These are phyloP conservation scores for Alternaria atra DNA, from an alignment of 2,329 filamentous ascomycete genomes.

Conservation along the genomic window DNA sequence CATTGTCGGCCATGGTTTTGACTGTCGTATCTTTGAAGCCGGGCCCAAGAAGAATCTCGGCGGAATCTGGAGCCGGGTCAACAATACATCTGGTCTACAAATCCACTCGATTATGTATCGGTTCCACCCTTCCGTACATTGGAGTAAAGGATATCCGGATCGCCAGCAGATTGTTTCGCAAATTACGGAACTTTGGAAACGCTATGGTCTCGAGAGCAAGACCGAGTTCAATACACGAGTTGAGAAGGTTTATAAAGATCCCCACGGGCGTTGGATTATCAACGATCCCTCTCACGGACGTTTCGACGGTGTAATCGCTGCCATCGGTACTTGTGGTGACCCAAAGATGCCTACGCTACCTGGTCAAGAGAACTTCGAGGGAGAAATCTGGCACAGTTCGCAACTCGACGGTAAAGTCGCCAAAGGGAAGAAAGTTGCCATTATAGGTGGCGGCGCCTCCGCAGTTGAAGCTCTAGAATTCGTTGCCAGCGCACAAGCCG, in stretches of 20 bases:
- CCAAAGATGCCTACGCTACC: slow-evolving; percentile 76
- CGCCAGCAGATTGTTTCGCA: slow-evolving; percentile 78
- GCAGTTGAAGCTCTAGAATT: slow-evolving; percentile 87
- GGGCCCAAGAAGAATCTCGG: slow-evolving; percentile 72
- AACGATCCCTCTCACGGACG: slow-evolving; percentile 74
- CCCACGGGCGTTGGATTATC: slow-evolving; percentile 77
- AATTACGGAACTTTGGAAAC: slow-evolving; percentile 76
- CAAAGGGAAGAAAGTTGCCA: slow-evolving; percentile 76
- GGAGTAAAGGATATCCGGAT: slow-evolving; percentile 78
- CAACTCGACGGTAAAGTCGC: slow-evolving; percentile 76
- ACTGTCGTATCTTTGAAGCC: slow-evolving; percentile 80
- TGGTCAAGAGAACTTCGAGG: slow-evolving; percentile 76
- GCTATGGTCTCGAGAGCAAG: slow-evolving; percentile 73
- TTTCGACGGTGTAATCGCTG: slow-evolving; percentile 82
- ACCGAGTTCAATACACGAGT: slow-evolving; percentile 78
- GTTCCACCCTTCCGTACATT: slow-evolving; percentile 82
- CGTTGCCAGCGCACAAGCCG: slow-evolving; percentile 71
- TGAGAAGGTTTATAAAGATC: slow-evolving; percentile 73
- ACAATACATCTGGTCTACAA: slow-evolving; percentile 82
- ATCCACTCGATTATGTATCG: slow-evolving; percentile 89
- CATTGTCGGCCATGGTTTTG: slow-evolving; percentile 85
- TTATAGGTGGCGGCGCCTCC: slow-evolving; percentile 82
- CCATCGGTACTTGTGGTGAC: slow-evolving; percentile 82
- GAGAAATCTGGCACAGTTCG: slow-evolving; percentile 77
- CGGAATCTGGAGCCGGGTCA: slow-evolving; percentile 84